Conservation (phyloP, 1,284 basidiomycete genomes). For the Cryptococcus sp. region DNA sequence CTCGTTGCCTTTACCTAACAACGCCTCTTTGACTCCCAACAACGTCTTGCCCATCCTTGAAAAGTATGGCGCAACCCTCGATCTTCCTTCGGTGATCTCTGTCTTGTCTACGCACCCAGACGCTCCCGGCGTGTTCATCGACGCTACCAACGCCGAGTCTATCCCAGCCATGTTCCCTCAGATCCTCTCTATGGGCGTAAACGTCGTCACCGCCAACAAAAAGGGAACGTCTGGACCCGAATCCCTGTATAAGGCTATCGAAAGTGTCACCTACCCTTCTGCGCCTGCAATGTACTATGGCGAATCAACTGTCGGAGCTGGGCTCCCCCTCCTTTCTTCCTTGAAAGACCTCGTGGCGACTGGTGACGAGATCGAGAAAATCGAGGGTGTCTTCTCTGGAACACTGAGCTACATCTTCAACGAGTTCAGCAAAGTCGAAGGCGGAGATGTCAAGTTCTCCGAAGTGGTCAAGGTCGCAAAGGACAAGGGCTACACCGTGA, state of each 20-base stretch:
- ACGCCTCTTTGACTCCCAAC: constrained; percentile 52
- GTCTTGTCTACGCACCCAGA: constrained; percentile 53
- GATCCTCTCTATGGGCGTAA: constrained; percentile 76
- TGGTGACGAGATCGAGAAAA: constrained; percentile 73
- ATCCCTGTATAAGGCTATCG: constrained; percentile 70
- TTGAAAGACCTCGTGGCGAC: constrained; percentile 88
- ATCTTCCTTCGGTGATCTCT: constrained; percentile 54
- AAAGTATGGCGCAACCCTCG: constrained; percentile 47
- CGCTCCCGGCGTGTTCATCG: constrained; percentile 75
- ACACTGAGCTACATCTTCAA: constrained; percentile 99
- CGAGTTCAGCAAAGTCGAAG: constrained; percentile 68
- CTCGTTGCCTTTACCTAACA: constrained; percentile 57
- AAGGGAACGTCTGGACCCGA: constrained; percentile 87
- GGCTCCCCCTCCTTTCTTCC: constrained; percentile 87
- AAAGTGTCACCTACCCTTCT: constrained; percentile 55
- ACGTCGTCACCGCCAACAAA: constrained; percentile 96
- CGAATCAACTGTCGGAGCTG: constrained; percentile 94
- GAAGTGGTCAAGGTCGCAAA: constrained; percentile 86
- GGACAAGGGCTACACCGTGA: constrained; percentile 89
- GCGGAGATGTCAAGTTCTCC: constrained; percentile 65
- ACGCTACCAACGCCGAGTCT: constrained; percentile 87
- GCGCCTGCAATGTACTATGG: constrained; percentile 69
- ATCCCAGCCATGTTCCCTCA: constrained; percentile 82
- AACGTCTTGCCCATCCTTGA: constrained; percentile 50
- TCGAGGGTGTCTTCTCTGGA: constrained; percentile 70